Evolutionary conservation across 2,329 filamentous ascomycete genomes (phyloP), one percentile per base, ranked within the genome.

Genomic region (Claviceps capensis): DNA sequence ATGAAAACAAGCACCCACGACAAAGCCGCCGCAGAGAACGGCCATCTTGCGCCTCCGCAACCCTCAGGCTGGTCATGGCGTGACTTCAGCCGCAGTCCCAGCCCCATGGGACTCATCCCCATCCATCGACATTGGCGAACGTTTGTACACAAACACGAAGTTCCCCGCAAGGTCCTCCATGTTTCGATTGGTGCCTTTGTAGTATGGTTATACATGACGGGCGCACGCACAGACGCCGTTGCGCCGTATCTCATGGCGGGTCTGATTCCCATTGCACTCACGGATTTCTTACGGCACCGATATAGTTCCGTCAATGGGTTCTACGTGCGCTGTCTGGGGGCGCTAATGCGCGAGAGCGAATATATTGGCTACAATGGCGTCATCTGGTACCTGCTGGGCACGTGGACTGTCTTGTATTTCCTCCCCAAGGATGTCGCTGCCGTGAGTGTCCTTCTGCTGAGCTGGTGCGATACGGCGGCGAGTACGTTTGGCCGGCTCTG

Each of bases 391-490:
- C 80, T 98, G 9, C 78, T 96, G 7, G 93, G 93, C 52, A 84
- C 89, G 30, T 96, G 89, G 82, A 76, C 83, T 36, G 88, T 91
- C 16, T 79, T 97, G 58, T 81, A 81, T 59, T 88, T 88, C 66
- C 88, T 94, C 66, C 88, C 90, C 57, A 98, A 97, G 71, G 93
- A 98, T 61, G 79, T 98, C 23, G 89, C 85, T 7, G 85, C 95
- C 48, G 85, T 97, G 74, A 83, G 86, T 55, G 85, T 97, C 44
- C 74, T 98, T 61, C 78, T 98, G 42, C 79, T 98, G 23, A 94
- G 87, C 63, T 98, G 93, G 93, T 98, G 93, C 69, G 93, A 98
- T 67, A 97, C 93, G 1, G 93, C 93, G 38, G 93, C 93, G 49
- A 93, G 86, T 64, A 98, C 93, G 0, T 90, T 98, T 63, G 93